Conservation (phyloP, 2,329 filamentous ascomycete genomes). For the Capronia epimyces region DNA sequence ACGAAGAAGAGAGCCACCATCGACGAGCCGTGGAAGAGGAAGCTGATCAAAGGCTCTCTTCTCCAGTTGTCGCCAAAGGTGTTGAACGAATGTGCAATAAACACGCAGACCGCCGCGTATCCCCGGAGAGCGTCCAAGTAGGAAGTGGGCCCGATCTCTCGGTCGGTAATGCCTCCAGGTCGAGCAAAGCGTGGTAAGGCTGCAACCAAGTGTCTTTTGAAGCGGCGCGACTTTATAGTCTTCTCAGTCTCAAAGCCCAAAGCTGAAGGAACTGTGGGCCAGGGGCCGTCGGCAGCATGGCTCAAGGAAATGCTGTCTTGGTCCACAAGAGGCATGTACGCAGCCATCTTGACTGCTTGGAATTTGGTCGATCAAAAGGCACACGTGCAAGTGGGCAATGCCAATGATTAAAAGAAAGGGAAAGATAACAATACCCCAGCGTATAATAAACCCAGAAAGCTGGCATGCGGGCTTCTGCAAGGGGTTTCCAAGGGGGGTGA, state of each 20-base stretch:
- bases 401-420: too few relatives aligned
- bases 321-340: not conserved
- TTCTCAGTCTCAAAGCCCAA: not conserved
- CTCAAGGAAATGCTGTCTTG: not conserved
- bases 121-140: constrained; percentile 6
- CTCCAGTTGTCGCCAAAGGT: not conserved
- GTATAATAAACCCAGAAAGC: too few relatives aligned
- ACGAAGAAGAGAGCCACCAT: constrained; percentile 42
- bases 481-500: too few relatives aligned
- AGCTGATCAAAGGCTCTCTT: not conserved
- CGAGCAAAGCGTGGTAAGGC: not conserved
- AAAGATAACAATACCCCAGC: too few relatives aligned
- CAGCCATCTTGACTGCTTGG: not conserved
- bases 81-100: constrained; percentile 1
- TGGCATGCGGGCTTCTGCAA: too few relatives aligned
- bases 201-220: not conserved
- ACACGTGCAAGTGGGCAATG: too few relatives aligned
- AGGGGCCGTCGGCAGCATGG: not conserved
- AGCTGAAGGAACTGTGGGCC: not conserved
- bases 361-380: too few relatives aligned
- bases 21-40: not conserved
- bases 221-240: not conserved
- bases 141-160: not conserved
- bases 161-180: not conserved
- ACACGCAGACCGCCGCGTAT: not conserved